Evolutionary conservation across 371 early-diverging fungal genomes (phyloP), one percentile per base, ranked within the genome.

Genomic region (Chytridium lagenaria): DNA sequence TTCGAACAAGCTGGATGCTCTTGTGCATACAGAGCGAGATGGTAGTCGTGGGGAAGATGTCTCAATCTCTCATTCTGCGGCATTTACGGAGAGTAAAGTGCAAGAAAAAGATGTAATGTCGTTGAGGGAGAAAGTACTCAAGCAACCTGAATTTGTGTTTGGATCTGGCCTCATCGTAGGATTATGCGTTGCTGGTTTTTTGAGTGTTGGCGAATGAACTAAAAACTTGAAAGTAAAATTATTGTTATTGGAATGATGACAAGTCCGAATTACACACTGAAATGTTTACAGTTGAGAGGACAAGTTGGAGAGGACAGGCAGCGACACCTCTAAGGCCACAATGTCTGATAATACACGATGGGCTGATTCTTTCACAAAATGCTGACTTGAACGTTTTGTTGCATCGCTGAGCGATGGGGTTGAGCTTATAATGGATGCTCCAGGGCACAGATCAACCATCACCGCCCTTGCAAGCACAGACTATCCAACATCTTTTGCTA

Each of bases 231-330:
- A n/a, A n/a, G 22, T 26, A 55, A 55, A 16, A 10, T 7, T 23
- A 44, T 44, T 19, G 19, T 44, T 44, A 44, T 12, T 44, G 44
- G 44, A 7, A 44, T 12, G 19, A 44, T 44, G 55, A 52, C 55
- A 52, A 52, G 55, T 52, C 55, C 26, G 5, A 10, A 5, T 26
- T 26, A 52, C 26, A 12, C 44, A 19, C 19, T 7, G 44, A 12
- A 52, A 52, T 52, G 55, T 52, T 52, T 52, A 26, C 26, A 22
- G 44, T 44, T 52, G 55, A 12, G 23, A 52, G 26, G n/a, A 52
- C 7, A 22, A 26, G 23, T 10, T 52, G 55, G n/a, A 7, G 23
- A n/a, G 55, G n/a, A 52, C 12, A 52, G 12, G 55, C 19, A 26
- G 55, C 55, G 7, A 12, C 26, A 26, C 55, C 55, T 5, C n/a